A percentile compares a stretch with the other conserved stretches of the same genome.
Evolutionary conservation across 179 eudicot genomes (phyloP).

Genomic region (Beta lomatogona): DNA sequence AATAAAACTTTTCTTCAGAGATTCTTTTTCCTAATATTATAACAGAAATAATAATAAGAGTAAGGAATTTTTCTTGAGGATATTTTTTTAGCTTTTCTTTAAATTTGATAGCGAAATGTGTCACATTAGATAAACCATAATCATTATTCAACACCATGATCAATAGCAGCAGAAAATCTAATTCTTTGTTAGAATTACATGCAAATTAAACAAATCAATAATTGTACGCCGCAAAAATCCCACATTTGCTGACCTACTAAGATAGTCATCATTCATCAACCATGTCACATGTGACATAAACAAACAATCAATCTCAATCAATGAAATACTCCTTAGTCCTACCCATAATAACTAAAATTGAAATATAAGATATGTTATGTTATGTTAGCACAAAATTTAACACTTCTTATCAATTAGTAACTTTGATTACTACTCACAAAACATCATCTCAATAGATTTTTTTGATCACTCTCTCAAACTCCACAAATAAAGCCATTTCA

Average conservation of each 20-base stretch:
- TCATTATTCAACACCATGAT: no score
- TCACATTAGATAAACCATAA: no score
- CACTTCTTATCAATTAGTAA: neutral
- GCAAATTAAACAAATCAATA: no score
- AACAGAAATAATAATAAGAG: no score
- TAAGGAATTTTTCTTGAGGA: no score
- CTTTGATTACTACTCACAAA: neutral
- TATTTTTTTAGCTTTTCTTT: no score
- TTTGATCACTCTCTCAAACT: no score
- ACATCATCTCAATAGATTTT: neutral
- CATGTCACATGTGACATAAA: neutral
- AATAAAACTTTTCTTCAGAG: neutral
- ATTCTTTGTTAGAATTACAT: no score
- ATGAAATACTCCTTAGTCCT: neutral
- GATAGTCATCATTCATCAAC: neutral
- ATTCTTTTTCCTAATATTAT: no score
- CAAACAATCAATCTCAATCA: neutral
- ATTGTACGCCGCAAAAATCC: neutral
- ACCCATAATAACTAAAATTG: neutral
- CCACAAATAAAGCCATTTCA: conserved; percentile 4
- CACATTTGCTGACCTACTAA: neutral
- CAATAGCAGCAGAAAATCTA: no score
- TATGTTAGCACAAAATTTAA: neutral
- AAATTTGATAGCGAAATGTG: no score
- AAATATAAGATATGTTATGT: neutral